A percentile compares a stretch with the other conserved stretches of the same genome.
Evolutionary conservation across 345 rosid species (phyloP).

Genomic region (Arabis alpina): DNA sequence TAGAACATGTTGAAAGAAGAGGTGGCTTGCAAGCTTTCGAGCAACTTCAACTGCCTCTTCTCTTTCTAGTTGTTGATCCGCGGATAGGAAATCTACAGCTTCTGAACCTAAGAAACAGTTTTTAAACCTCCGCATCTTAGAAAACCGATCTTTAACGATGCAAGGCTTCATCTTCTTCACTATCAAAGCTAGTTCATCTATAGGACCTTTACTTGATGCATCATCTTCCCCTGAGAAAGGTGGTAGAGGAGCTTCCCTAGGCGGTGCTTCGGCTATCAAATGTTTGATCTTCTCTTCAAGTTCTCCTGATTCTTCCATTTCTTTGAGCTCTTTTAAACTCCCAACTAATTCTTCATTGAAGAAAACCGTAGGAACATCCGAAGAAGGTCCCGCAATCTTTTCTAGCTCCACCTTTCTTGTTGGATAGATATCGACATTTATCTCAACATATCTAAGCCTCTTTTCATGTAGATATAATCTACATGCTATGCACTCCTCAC

Average conservation of each 20-base stretch:
- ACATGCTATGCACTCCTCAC: conserved; percentile 61
- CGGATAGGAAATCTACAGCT: conserved; percentile 72
- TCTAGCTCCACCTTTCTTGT: conserved; percentile 75
- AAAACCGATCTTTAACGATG: conserved; percentile 74
- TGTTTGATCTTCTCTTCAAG: conserved; percentile 71
- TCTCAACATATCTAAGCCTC: conserved; percentile 76
- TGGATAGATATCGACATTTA: conserved; percentile 76
- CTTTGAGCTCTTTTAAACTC: conserved; percentile 61
- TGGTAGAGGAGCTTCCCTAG: conserved; percentile 70
- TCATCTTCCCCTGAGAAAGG: conserved; percentile 96
- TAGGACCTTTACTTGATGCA: conserved; percentile 55
- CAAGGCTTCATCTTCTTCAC: conserved; percentile 77
- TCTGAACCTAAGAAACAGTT: conserved; percentile 80
- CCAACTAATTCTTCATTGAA: conserved; percentile 77
- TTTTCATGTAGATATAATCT: conserved; percentile 62
- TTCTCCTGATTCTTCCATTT: conserved; percentile 63
- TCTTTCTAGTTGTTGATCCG: conserved; percentile 73
- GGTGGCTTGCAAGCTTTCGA: conserved; percentile 72
- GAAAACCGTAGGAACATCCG: conserved; percentile 70
- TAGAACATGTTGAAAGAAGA: conserved; percentile 72
- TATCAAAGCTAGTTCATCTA: conserved; percentile 80
- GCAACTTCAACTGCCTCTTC: conserved; percentile 85
- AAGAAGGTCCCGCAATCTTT: conserved; percentile 59
- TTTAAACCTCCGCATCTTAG: conserved; percentile 70
- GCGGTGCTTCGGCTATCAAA: conserved; percentile 60